These are phyloP conservation scores for Panaeolus papilionaceus DNA, from an alignment of 768 basidiomycete genomes.

Conservation along the genomic window DNA sequence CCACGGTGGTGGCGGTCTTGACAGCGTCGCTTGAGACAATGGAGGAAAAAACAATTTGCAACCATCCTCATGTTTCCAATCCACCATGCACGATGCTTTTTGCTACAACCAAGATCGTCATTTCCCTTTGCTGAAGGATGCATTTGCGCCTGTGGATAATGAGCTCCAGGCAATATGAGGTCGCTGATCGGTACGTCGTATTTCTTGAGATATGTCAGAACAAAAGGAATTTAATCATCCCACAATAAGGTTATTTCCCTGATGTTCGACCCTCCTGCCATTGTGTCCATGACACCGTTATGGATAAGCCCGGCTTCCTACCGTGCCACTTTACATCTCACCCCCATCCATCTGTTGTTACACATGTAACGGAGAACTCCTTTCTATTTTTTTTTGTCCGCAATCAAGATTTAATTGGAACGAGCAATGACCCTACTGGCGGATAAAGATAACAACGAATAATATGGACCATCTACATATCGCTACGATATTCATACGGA, in stretches of 20 bases:
- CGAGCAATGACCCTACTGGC: conserved; percentile 6
- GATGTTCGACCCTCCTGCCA: conserved; percentile 10
- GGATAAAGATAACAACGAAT: conserved; percentile 12
- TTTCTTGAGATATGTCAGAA: conserved; percentile 9
- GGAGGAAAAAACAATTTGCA: conserved; percentile 9
- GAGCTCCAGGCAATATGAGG: neutral
- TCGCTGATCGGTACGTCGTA: conserved; percentile 8
- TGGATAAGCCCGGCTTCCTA: conserved; percentile 14
- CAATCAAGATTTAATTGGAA: conserved; percentile 15
- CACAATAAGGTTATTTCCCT: conserved; percentile 31
- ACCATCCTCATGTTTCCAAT: conserved; percentile 7
- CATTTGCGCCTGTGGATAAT: neutral
- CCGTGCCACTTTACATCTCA: conserved; percentile 11
- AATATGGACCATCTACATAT: neutral
- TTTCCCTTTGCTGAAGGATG: neutral
- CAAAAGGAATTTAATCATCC: conserved; percentile 23
- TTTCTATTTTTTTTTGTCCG: neutral
- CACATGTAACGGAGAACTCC: conserved; percentile 3
- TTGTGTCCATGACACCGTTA: conserved; percentile 12
- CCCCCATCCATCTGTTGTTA: conserved; percentile 7
- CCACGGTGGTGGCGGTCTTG: conserved; percentile 11
- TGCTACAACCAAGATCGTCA: neutral
- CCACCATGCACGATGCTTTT: neutral
- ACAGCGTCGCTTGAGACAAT: conserved; percentile 11
- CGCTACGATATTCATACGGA: neutral